These are phyloP conservation scores for Bjerkandera adusta DNA, from an alignment of 1,284 basidiomycete genomes.

Conservation along the genomic window DNA sequence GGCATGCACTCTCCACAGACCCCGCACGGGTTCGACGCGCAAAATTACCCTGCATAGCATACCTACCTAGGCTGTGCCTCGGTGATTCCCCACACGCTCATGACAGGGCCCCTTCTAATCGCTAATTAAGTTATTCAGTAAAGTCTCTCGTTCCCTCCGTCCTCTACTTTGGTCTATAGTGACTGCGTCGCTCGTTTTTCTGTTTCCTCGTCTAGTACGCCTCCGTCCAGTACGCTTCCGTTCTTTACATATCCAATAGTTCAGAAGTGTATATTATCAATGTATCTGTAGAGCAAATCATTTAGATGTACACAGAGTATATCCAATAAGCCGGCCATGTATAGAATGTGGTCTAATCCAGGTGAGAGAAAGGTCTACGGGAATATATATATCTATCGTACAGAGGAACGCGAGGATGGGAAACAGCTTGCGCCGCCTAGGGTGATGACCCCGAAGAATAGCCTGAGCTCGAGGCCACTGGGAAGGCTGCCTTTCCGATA, in stretches of 20 bases:
- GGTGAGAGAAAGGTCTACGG: neutral
- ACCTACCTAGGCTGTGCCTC: neutral
- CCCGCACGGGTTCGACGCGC: neutral
- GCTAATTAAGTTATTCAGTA: too few relatives aligned
- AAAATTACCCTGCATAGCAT: neutral
- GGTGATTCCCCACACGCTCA: too few relatives aligned
- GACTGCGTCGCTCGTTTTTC: too few relatives aligned
- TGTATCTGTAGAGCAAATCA: constrained; percentile 9
- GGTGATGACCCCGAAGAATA: neutral
- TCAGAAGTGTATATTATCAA: constrained; percentile 7
- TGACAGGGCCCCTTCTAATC: too few relatives aligned
- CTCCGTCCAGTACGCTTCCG: too few relatives aligned
- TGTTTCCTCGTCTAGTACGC: too few relatives aligned
- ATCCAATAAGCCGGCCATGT: constrained; percentile 1
- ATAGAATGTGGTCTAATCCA: neutral
- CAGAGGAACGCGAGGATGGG: neutral
- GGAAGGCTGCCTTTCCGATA: constrained; percentile 20
- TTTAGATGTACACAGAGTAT: constrained; percentile 8
- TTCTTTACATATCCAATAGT: neutral
- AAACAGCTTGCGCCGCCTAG: neutral
- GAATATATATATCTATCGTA: neutral
- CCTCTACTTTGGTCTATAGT: too few relatives aligned
- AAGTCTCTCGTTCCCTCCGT: too few relatives aligned
- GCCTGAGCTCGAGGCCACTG: constrained; percentile 1
- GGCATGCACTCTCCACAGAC: constrained; percentile 4